These are phyloP conservation scores for Epichloe aotearoae DNA, from an alignment of 2,329 filamentous ascomycete genomes.

Conservation along the genomic window DNA sequence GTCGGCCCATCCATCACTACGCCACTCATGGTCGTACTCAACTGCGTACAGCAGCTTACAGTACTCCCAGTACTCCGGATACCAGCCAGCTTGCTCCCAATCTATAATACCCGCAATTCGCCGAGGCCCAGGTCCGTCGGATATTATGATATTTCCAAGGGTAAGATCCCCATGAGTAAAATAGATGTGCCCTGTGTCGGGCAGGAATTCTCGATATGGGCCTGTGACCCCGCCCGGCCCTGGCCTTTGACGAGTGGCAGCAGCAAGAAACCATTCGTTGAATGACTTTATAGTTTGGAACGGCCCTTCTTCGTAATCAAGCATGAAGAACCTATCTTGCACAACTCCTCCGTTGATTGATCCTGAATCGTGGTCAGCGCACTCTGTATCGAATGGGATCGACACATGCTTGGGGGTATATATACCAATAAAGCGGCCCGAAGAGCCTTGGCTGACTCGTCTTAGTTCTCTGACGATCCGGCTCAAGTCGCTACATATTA, in stretches of 20 bases:
- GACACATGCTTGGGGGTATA: background rate
- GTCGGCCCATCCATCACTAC: too few relatives aligned
- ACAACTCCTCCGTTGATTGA: slow-evolving; percentile 11
- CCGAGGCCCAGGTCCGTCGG: background rate
- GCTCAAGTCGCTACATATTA: slow-evolving; percentile 6
- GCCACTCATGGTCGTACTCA: too few relatives aligned
- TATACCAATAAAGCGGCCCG: background rate
- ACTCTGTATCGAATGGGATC: slow-evolving; percentile 1
- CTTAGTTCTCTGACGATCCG: slow-evolving; percentile 4
- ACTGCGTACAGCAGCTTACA: background rate
- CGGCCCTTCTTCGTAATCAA: slow-evolving; percentile 10
- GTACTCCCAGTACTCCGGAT: slow-evolving; percentile 7
- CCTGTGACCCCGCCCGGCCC: slow-evolving; percentile 4
- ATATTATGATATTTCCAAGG: slow-evolving; percentile 12
- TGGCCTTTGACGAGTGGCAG: slow-evolving; percentile 9
- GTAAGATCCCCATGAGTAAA: slow-evolving; percentile 15
- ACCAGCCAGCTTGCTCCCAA: slow-evolving; percentile 17
- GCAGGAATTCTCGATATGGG: slow-evolving; percentile 5
- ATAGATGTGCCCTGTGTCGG: slow-evolving; percentile 9
- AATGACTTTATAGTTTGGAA: slow-evolving; percentile 10
- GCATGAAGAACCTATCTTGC: slow-evolving; percentile 12
- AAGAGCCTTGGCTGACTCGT: background rate
- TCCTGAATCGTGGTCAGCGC: slow-evolving; percentile 6
- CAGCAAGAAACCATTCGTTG: slow-evolving; percentile 11
- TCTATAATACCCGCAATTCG: slow-evolving; percentile 11